Conservation (phyloP, 2,329 filamentous ascomycete genomes). For the Phialophora macrospora region DNA sequence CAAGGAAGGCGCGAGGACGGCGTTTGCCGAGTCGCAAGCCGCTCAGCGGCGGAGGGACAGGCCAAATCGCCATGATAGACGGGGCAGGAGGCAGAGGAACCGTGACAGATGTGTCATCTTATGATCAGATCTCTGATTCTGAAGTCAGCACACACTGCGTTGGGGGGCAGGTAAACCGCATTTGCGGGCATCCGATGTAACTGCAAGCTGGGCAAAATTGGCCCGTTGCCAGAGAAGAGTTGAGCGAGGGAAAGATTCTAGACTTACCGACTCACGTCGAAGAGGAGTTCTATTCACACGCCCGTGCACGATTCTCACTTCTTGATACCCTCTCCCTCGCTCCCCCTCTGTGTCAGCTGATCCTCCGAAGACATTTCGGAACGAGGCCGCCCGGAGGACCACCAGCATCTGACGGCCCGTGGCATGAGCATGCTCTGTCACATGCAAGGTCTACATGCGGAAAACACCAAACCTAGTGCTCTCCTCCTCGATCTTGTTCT, state of each 20-base stretch:
- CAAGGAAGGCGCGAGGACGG: conserved; percentile 60
- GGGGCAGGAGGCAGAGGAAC: conserved; percentile 42
- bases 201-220: neutral
- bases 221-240: neutral
- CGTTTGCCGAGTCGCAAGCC: conserved; percentile 43
- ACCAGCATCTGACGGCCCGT: neutral
- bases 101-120: conserved; percentile 45
- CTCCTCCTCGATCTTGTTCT: conserved; percentile 63
- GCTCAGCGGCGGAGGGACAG: conserved; percentile 46
- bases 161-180: neutral
- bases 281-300: neutral
- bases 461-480: conserved; percentile 78
- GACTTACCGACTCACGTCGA: conserved; percentile 11
- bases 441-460: conserved; percentile 65
- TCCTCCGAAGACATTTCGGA: neutral
- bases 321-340: neutral
- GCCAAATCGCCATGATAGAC: conserved; percentile 45
- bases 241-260: neutral
- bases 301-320: neutral
- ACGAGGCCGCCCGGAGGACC: neutral
- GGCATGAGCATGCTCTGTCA: neutral
- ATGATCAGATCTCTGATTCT: neutral
- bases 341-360: neutral
- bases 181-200: neutral
- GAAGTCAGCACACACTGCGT: neutral